phyloP scores from a whole-genome alignment of 2,329 filamentous ascomycete species.

The Aspergillus felis region DNA sequence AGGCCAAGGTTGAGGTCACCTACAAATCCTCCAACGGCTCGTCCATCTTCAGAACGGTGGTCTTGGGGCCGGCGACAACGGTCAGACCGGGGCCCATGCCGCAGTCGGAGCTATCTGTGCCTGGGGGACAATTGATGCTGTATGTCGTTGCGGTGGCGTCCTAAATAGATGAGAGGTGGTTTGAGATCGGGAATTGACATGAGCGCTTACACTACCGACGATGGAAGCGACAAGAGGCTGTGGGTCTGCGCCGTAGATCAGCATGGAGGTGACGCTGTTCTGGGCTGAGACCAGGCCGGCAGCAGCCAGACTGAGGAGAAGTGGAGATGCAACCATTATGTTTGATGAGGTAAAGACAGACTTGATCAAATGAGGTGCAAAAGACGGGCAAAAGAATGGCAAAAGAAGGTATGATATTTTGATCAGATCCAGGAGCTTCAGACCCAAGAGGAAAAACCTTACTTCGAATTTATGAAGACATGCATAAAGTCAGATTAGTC shows the following conservation, averaged over 20 bases:
- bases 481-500: too few species aligned
- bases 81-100: constrained; percentile 26
- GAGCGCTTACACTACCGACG: constrained; percentile 18
- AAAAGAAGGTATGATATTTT: background rate
- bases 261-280: constrained; percentile 21
- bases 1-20: background rate
- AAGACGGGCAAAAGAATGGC: too few species aligned
- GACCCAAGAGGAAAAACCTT: too few species aligned
- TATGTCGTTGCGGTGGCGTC: constrained; percentile 24
- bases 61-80: constrained; percentile 14
- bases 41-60: constrained; percentile 10
- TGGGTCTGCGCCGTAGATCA: constrained; percentile 19
- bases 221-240: constrained; percentile 25
- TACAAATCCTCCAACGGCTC: constrained; percentile 8
- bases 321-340: background rate
- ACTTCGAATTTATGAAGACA: too few species aligned
- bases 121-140: constrained; percentile 20
- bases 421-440: background rate
- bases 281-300: constrained; percentile 16
- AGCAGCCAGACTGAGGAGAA: constrained; percentile 14
- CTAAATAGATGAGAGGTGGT: constrained; percentile 5
- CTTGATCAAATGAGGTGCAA: background rate
- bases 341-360: background rate
- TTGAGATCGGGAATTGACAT: background rate
- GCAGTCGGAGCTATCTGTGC: constrained; percentile 20